phyloP scores from a whole-genome alignment of 352 stramenopile species.

The Elongisporangium prolatum region DNA sequence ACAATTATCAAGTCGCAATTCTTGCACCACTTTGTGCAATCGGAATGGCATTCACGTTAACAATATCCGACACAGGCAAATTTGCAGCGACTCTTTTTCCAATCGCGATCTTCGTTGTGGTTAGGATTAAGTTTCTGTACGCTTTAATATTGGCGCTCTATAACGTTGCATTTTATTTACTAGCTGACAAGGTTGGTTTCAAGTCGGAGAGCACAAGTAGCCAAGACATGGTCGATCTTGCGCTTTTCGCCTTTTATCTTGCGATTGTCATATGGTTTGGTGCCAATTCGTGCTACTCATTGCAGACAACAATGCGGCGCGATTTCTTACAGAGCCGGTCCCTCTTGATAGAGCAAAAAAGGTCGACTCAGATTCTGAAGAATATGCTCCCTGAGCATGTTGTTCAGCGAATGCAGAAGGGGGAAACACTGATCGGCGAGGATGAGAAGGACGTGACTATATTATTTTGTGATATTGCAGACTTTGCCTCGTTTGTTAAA shows the following conservation, averaged over 20 bases:
- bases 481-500: constrained; percentile 79
- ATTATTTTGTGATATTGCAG: constrained; percentile 81
- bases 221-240: constrained; percentile 34
- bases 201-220: constrained; percentile 18
- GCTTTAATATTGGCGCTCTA: constrained; percentile 66
- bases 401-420: constrained; percentile 80
- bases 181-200: constrained; percentile 48
- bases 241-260: constrained; percentile 73
- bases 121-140: constrained; percentile 84
- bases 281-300: constrained; percentile 71
- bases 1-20: constrained; percentile 73
- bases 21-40: constrained; percentile 62
- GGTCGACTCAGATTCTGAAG: constrained; percentile 80
- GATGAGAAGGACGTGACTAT: constrained; percentile 87
- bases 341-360: constrained; percentile 69
- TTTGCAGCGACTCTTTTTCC: constrained; percentile 80
- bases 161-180: constrained; percentile 78
- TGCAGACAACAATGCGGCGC: constrained; percentile 78
- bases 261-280: constrained; percentile 72
- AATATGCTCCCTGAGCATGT: constrained; percentile 86
- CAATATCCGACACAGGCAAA: constrained; percentile 79
- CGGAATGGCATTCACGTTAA: constrained; percentile 75
- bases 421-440: constrained; percentile 77
- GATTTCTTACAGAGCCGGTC: constrained; percentile 82
- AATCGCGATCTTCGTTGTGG: constrained; percentile 75